Evolutionary conservation across 495 filamentous ascomycete genomes (phyloP), one percentile per base, ranked within the genome.

Genomic region (Xylaria venustula): DNA sequence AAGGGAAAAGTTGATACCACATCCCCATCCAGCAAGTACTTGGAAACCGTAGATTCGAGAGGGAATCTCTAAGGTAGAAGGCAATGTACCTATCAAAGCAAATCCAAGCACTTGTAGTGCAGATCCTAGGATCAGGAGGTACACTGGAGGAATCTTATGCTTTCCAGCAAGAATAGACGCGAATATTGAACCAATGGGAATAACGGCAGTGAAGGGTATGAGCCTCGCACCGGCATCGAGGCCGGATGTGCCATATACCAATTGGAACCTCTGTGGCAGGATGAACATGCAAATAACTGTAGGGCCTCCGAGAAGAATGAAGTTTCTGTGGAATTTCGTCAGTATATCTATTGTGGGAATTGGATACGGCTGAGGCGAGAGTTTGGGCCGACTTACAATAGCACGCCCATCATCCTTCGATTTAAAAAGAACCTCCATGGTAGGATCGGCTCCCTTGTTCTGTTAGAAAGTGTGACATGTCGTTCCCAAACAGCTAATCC

Each of bases 211-310:
- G 22, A 77, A 75, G 6, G 79, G 78, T 1, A 83, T 67, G 36
- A 88, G 65, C 14, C 77, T 64, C 7, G 84, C 60, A 12, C 81
- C 85, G 1, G 84, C 77, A 0, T 68, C 62, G 0, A 74, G 36
- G 2, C 71, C 48, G 53, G 63, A 73, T 52, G 64, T 58, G 0
- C 65, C 68, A 20, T 80, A 64, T 3, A 82, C 75, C 5, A 80
- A 52, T 49, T 83, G 78, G 40, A 81, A 79, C 55, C 80, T 71
- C 41, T 81, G 71, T 0, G 82, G 80, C 3, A 86, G 61, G 28
- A 75, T 75, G 7, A 82, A 76, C 4, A 80, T 69, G 58, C 67
- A 54, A 4, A 75, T 65, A 34, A 77, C 42, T 1, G 52, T 42
- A 0, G 62, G 53, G 3, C 61, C 67, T 9, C 60, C 61, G 0